Evolutionary conservation across 495 filamentous ascomycete genomes (phyloP), one percentile per base, ranked within the genome.

Genomic region (Clavariopsis aquatica): DNA sequence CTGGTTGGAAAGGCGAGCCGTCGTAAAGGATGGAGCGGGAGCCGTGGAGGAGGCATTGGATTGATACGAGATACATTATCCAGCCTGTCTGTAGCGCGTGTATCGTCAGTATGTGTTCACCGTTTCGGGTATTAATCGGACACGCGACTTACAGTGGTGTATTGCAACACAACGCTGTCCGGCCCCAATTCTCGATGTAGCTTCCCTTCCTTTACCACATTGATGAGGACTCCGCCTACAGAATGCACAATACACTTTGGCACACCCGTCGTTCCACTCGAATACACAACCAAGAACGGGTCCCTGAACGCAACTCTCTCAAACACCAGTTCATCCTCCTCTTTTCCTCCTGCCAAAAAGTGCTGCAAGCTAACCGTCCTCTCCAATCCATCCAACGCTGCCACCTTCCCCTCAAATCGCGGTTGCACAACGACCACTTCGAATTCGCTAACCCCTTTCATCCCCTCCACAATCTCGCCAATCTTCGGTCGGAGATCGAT

Each of bases 191-290:
- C 81, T 22, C 82, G 76, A 72, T 92, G 88, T 29, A 92, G 75
- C 3, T 75, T 73, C 6, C 76, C 75, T 70, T 93, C 88, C 69
- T 91, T 91, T 66, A 65, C 75, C 4, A 73, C 73, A 66, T 80
- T 86, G 38, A 90, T 65, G 34, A 88, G 62, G 12, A 82, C 77
- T 0, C 86, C 87, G 20, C 89, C 89, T 12, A 82, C 78, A 0
- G 82, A 85, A 73, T 92, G 89, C 7, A 89, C 86, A 65, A 92
- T 90, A 55, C 86, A 89, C 73, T 92, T 92, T 26, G 89, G 89
- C 52, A 78, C 83, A 27, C 89, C 89, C 0, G 88, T 91, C 8
- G 88, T 91, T 9, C 89, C 89, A 6, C 81, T 85, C 1, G 84
- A 87, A 74, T 89, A 91, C 47, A 86, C 88, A 52, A 92, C 80